Percentiles rank a stretch among this genome's conserved stretches.
Evolutionary conservation across 78 protist species (phyloP).

Genomic region (Dictyostelium citrinum): DNA sequence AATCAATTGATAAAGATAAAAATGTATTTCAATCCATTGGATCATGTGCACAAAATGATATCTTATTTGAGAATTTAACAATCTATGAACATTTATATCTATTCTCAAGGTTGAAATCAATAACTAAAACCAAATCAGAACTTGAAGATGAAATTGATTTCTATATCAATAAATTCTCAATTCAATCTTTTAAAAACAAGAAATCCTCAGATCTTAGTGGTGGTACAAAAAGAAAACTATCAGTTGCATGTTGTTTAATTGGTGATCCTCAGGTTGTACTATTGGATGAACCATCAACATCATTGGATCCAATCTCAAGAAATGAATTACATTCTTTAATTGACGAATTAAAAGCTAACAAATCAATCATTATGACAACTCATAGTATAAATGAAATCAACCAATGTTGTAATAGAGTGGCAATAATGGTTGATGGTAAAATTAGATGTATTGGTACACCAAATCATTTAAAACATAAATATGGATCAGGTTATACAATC

Average conservation of each 20-base stretch:
- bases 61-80: constrained; percentile 33
- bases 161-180: neutral
- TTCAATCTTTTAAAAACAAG: neutral
- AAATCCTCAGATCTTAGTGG: constrained; percentile 60
- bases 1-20: neutral
- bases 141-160: constrained; percentile 2
- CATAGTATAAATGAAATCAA: constrained; percentile 95
- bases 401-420: constrained; percentile 78
- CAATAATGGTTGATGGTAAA: constrained; percentile 79
- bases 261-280: constrained; percentile 68
- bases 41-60: constrained; percentile 62
- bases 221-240: constrained; percentile 84
- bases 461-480: constrained; percentile 82
- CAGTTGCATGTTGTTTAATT: constrained; percentile 78
- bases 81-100: constrained; percentile 55
- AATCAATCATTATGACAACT: constrained; percentile 82
- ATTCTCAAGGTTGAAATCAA: constrained; percentile 50
- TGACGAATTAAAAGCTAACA: neutral
- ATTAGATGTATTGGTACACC: constrained; percentile 80
- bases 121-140: neutral
- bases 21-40: constrained; percentile 35
- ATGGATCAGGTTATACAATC: constrained; percentile 92
- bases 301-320: constrained; percentile 82
- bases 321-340: constrained; percentile 81
- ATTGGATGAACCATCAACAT: constrained; percentile 87